These are phyloP conservation scores for Lophiostoma macrostomum DNA, from an alignment of 495 filamentous ascomycete genomes.

Conservation along the genomic window DNA sequence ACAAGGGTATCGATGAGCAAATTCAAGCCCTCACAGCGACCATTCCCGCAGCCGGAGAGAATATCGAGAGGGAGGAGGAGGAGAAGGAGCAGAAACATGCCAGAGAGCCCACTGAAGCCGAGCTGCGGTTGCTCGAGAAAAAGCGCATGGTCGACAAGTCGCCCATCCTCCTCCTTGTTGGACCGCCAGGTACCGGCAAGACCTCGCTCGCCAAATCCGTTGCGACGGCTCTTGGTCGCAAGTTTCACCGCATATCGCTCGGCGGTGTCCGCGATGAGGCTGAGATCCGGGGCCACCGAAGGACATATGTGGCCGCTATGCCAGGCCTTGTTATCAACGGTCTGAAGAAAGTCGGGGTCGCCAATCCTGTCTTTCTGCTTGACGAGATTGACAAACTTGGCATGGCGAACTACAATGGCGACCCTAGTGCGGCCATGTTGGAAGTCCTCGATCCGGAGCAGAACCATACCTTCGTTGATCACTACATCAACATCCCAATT, in stretches of 20 bases:
- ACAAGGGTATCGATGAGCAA: conserved; percentile 72
- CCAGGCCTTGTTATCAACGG: conserved; percentile 92
- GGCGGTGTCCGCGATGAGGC: conserved; percentile 96
- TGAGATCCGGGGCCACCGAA: conserved; percentile 91
- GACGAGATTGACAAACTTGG: conserved; percentile 99
- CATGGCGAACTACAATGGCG: conserved; percentile 86
- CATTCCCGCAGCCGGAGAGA: not conserved
- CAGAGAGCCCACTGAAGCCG: conserved; percentile 28
- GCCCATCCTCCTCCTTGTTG: conserved; percentile 89
- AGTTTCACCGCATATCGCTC: conserved; percentile 96
- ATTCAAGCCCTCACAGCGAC: conserved; percentile 44
- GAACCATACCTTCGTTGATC: conserved; percentile 90
- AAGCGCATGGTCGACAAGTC: conserved; percentile 86
- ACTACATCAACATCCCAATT: conserved; percentile 95
- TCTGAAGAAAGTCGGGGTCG: conserved; percentile 91
- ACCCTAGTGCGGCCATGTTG: conserved; percentile 97
- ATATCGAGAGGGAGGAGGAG: conserved; percentile 6
- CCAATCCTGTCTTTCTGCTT: conserved; percentile 93
- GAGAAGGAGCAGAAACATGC: conserved; percentile 1
- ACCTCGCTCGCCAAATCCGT: conserved; percentile 94
- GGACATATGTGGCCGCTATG: conserved; percentile 99
- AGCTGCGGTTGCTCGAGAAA: conserved; percentile 65
- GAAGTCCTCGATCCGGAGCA: conserved; percentile 98
- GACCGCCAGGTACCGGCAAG: conserved; percentile 94
- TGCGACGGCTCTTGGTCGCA: conserved; percentile 83